These are phyloP conservation scores for Pichia occidentalis DNA, from an alignment of 805 yeast genomes.

Conservation along the genomic window DNA sequence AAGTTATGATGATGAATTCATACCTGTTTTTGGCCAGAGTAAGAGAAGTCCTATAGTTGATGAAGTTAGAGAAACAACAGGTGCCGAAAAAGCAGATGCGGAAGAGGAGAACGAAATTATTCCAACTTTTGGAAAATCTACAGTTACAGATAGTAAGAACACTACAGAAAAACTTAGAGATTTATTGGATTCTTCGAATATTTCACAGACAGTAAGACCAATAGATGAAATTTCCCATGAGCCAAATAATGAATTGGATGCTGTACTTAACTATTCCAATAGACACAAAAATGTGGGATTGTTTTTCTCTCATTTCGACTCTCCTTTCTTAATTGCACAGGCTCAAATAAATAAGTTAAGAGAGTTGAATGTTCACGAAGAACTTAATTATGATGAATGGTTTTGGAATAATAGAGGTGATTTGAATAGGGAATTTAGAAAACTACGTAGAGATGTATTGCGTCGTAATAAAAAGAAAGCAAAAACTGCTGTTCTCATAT, in stretches of 20 bases:
- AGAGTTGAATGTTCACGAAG: slow-evolving; percentile 25
- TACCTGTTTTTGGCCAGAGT: slow-evolving; percentile 45
- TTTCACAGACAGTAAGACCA: not conserved
- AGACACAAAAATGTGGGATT: slow-evolving; percentile 41
- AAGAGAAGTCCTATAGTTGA: slow-evolving; percentile 7
- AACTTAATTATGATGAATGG: slow-evolving; percentile 57
- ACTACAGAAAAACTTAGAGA: slow-evolving; percentile 59
- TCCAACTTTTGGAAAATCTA: slow-evolving; percentile 42
- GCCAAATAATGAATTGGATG: slow-evolving; percentile 8
- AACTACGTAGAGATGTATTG: slow-evolving; percentile 65
- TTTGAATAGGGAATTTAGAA: slow-evolving; percentile 67
- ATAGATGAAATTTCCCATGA: not conserved
- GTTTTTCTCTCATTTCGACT: slow-evolving; percentile 76
- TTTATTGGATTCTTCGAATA: slow-evolving; percentile 42
- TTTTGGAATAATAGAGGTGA: slow-evolving; percentile 83
- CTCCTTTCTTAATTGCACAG: slow-evolving; percentile 84
- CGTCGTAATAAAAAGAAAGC: slow-evolving; percentile 48
- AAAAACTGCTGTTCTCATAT: slow-evolving; percentile 4
- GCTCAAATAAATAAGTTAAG: slow-evolving; percentile 63
- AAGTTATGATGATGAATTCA: slow-evolving; percentile 39
- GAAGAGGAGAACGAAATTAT: slow-evolving; percentile 8
- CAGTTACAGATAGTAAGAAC: slow-evolving; percentile 27
- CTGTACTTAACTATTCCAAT: slow-evolving; percentile 28
- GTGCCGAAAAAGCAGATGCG: slow-evolving; percentile 2
- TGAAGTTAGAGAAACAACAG: not conserved